phyloP scores from a whole-genome alignment of 495 filamentous ascomycete species.

The Lophiostoma macrostomum region DNA sequence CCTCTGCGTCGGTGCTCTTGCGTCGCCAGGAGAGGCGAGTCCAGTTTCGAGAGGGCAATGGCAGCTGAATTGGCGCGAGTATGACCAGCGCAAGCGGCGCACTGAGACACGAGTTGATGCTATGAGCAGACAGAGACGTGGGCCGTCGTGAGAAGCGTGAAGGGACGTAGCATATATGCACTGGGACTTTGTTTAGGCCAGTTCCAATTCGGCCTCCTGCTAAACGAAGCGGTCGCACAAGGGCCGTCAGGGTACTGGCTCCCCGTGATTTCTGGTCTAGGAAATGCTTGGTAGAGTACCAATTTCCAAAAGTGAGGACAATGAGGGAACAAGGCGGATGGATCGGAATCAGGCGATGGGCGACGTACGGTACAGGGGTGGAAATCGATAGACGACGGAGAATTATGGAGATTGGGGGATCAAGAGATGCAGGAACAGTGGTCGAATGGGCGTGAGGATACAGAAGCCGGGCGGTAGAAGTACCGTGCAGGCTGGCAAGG shows the following conservation, averaged over 20 bases:
- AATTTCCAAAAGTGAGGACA: constrained; percentile 3
- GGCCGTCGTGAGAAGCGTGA: constrained; percentile 7
- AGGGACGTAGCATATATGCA: constrained; percentile 32
- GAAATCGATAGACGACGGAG: constrained; percentile 11
- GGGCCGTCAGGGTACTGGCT: constrained; percentile 11
- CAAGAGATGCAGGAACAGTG: constrained; percentile 14
- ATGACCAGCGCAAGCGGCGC: too few species aligned
- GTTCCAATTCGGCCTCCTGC: constrained; percentile 18
- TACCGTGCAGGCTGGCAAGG: constrained; percentile 15
- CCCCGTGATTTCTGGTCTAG: constrained; percentile 28
- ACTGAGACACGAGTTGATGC: too few species aligned
- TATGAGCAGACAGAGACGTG: background rate
- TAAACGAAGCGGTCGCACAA: constrained; percentile 20
- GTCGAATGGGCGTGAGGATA: constrained; percentile 8
- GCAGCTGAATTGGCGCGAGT: too few species aligned
- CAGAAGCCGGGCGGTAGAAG: constrained; percentile 27
- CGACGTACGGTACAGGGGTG: constrained; percentile 11
- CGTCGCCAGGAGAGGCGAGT: background rate
- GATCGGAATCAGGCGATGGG: background rate
- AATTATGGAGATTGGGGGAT: constrained; percentile 15
- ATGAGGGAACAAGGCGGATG: constrained; percentile 7
- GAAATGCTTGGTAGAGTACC: constrained; percentile 18
- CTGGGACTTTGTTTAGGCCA: constrained; percentile 19
- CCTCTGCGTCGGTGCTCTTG: constrained; percentile 9
- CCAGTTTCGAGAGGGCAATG: background rate